Evolutionary conservation across 2,329 filamentous ascomycete species (phyloP).

Genomic region (Penicillium sp.): DNA sequence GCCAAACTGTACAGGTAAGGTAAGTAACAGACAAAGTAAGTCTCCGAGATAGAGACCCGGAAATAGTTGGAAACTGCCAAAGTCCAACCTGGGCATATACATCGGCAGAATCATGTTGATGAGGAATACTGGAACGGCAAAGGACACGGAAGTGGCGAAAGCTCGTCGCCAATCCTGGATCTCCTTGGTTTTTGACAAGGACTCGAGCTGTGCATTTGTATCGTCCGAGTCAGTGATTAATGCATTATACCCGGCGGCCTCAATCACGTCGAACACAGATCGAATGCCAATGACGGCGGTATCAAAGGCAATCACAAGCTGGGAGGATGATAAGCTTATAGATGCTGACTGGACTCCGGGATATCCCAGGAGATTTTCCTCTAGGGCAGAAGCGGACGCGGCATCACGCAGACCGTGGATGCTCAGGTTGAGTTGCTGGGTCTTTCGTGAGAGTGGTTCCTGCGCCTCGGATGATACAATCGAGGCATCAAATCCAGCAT

Average conservation of each 20-base stretch:
- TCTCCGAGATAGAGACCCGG: conserved; percentile 86
- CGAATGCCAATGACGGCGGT: conserved; percentile 72
- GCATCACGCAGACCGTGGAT: conserved; percentile 75
- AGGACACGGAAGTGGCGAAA: conserved; percentile 72
- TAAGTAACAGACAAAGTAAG: conserved; percentile 75
- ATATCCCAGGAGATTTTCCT: conserved; percentile 62
- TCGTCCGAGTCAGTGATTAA: conserved; percentile 88
- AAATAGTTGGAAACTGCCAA: conserved; percentile 64
- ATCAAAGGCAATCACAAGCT: conserved; percentile 70
- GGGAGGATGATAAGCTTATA: conserved; percentile 69
- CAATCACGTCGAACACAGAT: conserved; percentile 75
- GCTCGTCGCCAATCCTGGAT: conserved; percentile 88
- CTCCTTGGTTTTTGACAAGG: conserved; percentile 91
- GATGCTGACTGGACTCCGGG: conserved; percentile 72
- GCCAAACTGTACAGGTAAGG: conserved; percentile 92
- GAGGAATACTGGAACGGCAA: conserved; percentile 85
- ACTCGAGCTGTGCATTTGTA: conserved; percentile 94
- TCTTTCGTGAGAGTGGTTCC: conserved; percentile 52
- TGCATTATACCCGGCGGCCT: conserved; percentile 81
- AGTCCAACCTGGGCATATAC: conserved; percentile 71
- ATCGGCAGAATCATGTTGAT: conserved; percentile 95
- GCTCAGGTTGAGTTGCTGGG: conserved; percentile 71
- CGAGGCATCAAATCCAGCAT: conserved; percentile 81
- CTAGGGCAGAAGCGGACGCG: conserved; percentile 68
- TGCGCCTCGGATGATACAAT: conserved; percentile 73